phyloP scores from a whole-genome alignment of 2,329 filamentous ascomycete genomes.

The Ilyonectria sp. region DNA sequence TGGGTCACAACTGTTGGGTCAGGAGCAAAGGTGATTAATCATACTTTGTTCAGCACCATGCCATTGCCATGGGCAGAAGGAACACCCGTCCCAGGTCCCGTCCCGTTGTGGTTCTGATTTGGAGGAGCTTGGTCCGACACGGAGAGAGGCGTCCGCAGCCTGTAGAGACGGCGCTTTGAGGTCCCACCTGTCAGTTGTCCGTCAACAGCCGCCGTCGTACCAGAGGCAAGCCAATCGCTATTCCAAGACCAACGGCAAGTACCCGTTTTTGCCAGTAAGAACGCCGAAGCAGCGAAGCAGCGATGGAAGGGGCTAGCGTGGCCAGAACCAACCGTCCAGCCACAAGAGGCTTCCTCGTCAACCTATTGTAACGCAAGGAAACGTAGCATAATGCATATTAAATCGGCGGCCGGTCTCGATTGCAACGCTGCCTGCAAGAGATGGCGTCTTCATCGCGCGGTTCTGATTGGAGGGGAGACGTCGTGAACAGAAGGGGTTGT shows the following conservation, averaged over 20 bases:
- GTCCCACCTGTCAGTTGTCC: constrained; percentile 17
- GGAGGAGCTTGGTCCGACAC: constrained; percentile 1
- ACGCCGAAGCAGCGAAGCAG: constrained; percentile 5
- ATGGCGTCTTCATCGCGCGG: background rate
- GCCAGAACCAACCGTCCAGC: background rate
- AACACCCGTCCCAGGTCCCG: constrained; percentile 12
- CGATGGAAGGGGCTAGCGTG: background rate
- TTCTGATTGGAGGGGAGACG: constrained; percentile 8
- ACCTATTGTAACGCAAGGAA: background rate
- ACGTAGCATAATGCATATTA: background rate
- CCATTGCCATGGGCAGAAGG: constrained; percentile 18
- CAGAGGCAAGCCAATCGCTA: background rate
- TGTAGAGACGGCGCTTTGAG: constrained; percentile 8
- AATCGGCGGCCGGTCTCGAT: constrained; percentile 12
- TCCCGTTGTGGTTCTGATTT: constrained; percentile 6
- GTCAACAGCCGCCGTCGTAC: constrained; percentile 2
- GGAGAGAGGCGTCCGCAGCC: background rate
- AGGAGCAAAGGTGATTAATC: constrained; percentile 39
- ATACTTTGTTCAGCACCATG: constrained; percentile 28
- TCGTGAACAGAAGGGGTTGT: background rate
- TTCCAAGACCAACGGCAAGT: background rate
- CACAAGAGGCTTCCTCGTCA: constrained; percentile 1
- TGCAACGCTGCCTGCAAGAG: constrained; percentile 3
- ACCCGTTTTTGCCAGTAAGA: background rate
- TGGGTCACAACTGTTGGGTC: constrained; percentile 31